Percentiles rank a stretch among this genome's conserved stretches.
Conservation (phyloP, 495 filamentous ascomycete species). For the Cetradonia linearis region DNA sequence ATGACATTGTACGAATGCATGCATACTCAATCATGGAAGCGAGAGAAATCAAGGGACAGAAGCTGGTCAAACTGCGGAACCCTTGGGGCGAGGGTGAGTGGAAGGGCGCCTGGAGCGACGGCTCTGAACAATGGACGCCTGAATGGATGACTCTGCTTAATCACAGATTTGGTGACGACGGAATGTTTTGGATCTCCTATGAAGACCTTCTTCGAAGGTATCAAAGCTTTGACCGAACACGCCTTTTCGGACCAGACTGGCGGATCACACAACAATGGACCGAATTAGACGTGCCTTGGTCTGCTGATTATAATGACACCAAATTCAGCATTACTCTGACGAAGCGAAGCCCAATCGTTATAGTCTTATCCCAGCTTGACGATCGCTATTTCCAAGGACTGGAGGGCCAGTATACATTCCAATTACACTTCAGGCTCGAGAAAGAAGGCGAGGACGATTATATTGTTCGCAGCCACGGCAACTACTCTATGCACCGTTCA, state of each 20-base stretch:
- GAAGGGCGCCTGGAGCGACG: conserved; percentile 76
- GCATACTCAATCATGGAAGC: conserved; percentile 85
- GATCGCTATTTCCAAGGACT: conserved; percentile 77
- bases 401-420: conserved; percentile 69
- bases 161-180: conserved; percentile 74
- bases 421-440: conserved; percentile 71
- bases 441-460: conserved; percentile 74
- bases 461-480: conserved; percentile 65
- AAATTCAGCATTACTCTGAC: conserved; percentile 65
- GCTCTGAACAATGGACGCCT: conserved; percentile 83
- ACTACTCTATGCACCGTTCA: conserved; percentile 62
- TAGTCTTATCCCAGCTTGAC: conserved; percentile 72
- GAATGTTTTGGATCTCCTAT: conserved; percentile 62
- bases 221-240: conserved; percentile 70
- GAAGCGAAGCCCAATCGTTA: conserved; percentile 58
- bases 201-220: conserved; percentile 77
- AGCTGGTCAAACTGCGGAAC: conserved; percentile 68
- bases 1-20: conserved; percentile 72
- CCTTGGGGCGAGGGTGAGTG: conserved; percentile 85
- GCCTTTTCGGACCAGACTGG: conserved; percentile 82
- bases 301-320: conserved; percentile 71
- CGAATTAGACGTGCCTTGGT: conserved; percentile 74
- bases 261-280: conserved; percentile 78
- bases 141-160: conserved; percentile 72
- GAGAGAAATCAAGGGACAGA: conserved; percentile 61